Conservation (phyloP, 179 eudicot genomes). For the Vitellaria paradoxa region DNA sequence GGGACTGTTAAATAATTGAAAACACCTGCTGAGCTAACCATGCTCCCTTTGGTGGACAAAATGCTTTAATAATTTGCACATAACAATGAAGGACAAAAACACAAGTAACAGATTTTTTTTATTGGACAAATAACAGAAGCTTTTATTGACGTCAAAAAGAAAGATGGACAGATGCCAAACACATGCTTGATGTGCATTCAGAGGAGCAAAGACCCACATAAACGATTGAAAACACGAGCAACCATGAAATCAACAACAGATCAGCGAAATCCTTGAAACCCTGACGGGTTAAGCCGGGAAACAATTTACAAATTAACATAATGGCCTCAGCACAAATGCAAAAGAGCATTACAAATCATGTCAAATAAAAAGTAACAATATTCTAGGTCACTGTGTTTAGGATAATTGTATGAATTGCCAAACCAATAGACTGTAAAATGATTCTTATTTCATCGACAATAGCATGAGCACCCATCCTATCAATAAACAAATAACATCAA, state of each 20-base stretch:
- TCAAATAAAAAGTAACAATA: background rate
- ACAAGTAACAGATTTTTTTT: background rate
- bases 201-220: background rate
- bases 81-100: too few species aligned
- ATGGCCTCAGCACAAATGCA: background rate
- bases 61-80: background rate
- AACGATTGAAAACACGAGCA: background rate
- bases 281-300: background rate
- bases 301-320: background rate
- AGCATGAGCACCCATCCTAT: background rate
- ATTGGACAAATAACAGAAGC: background rate
- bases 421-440: background rate
- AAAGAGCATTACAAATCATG: background rate
- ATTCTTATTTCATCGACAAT: background rate
- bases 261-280: background rate
- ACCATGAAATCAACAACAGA: slow-evolving; percentile 7
- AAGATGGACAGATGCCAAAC: too few species aligned
- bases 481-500: background rate
- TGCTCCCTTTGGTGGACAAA: background rate
- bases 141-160: background rate
- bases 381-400: background rate
- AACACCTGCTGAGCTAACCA: background rate
- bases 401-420: background rate
- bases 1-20: background rate
- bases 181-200: background rate